Conservation (phyloP, 805 yeast genomes). For the Saccharomycopsis olivae region DNA sequence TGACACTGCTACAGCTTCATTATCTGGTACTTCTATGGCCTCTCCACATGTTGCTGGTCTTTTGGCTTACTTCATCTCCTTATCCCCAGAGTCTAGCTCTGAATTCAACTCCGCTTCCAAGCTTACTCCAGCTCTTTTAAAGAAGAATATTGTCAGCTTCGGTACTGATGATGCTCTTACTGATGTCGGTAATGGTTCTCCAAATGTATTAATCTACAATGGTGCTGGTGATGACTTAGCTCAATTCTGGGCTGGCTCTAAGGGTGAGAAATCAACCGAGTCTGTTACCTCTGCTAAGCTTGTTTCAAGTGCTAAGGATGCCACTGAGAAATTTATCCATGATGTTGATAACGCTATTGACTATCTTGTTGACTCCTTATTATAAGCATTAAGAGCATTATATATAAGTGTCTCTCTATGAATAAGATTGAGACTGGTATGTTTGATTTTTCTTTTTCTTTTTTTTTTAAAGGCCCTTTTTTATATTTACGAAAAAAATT, state of each 20-base stretch:
- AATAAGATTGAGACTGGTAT: too few relatives aligned
- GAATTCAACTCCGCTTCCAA: conserved; percentile 47
- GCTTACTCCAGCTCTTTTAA: conserved; percentile 65
- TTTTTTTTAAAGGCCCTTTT: too few relatives aligned
- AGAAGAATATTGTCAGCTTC: conserved; percentile 61
- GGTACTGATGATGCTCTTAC: conserved; percentile 49
- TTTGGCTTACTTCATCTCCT: conserved; percentile 76
- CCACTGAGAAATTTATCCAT: neutral
- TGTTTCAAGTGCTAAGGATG: neutral
- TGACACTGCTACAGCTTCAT: conserved; percentile 60
- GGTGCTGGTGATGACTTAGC: conserved; percentile 69
- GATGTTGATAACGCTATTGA: neutral
- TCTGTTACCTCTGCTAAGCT: neutral
- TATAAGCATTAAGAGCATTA: too few relatives aligned
- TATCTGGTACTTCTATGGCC: conserved; percentile 97
- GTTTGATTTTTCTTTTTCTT: too few relatives aligned
- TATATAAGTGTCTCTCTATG: too few relatives aligned
- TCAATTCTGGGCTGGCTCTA: conserved; percentile 40
- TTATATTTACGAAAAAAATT: too few relatives aligned
- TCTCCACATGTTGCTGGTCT: conserved; percentile 94
- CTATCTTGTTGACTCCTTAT: too few relatives aligned
- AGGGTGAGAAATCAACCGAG: neutral
- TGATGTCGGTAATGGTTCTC: conserved; percentile 63
- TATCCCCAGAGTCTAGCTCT: conserved; percentile 68
- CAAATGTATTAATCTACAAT: conserved; percentile 65